Percentiles rank a stretch among this genome's conserved stretches.
These are phyloP conservation scores for Tolypocladium tropicale DNA, from an alignment of 2,329 filamentous ascomycete species.

Conservation along the genomic window DNA sequence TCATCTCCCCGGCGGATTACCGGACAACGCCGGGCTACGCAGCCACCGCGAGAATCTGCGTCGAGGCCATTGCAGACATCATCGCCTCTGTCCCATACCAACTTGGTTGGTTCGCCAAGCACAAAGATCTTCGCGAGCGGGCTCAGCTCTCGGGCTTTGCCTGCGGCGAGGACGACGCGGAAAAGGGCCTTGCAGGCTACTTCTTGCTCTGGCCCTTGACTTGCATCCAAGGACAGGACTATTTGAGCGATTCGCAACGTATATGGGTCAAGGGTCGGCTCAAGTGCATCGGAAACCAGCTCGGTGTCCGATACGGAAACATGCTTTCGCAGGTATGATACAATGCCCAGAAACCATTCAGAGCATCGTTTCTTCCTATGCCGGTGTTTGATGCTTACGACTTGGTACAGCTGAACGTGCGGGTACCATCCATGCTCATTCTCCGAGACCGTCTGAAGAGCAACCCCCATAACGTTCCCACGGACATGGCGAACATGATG, in stretches of 20 bases:
- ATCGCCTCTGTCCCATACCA: slow-evolving; percentile 49
- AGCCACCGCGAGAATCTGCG: slow-evolving; percentile 35
- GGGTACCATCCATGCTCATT: slow-evolving; percentile 52
- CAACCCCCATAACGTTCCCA: slow-evolving; percentile 1
- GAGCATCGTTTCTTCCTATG: background rate
- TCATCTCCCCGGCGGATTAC: slow-evolving; percentile 49
- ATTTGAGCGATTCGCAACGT: slow-evolving; percentile 45
- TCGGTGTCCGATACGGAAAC: slow-evolving; percentile 47
- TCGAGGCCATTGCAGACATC: slow-evolving; percentile 44
- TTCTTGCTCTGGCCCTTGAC: slow-evolving; percentile 49
- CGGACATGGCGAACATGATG: background rate
- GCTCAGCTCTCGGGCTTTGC: slow-evolving; percentile 33
- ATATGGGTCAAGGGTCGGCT: slow-evolving; percentile 43
- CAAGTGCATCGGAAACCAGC: slow-evolving; percentile 39
- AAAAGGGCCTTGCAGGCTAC: slow-evolving; percentile 46
- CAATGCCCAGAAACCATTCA: too few species aligned
- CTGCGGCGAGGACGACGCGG: slow-evolving; percentile 36
- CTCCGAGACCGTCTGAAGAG: slow-evolving; percentile 27
- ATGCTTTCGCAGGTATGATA: slow-evolving; percentile 39
- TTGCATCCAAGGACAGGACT: slow-evolving; percentile 43
- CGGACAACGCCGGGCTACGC: slow-evolving; percentile 51
- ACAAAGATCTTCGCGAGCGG: slow-evolving; percentile 25
- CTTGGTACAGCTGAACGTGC: slow-evolving; percentile 37
- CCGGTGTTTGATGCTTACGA: background rate
- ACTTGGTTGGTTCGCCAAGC: slow-evolving; percentile 44